Base-by-base conservation (phyloP, 257 asterid species). In the Cinchona pubescens region DNA sequence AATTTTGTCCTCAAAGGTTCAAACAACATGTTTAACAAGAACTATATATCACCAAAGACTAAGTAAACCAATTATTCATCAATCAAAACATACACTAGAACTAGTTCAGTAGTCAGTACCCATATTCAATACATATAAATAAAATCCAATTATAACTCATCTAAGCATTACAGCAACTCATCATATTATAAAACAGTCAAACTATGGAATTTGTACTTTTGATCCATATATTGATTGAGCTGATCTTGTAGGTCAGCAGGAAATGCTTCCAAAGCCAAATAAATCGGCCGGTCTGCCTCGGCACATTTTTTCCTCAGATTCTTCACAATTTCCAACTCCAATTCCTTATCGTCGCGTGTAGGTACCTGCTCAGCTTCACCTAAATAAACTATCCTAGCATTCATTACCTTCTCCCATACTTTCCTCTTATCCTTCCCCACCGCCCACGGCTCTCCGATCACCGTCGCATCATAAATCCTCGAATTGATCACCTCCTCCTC, bases 321-420 rank as follows among this genome's bases (percentile, higher is more conserved):
- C 81, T 85, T 89, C 79, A 92, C 82, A 74, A 92, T 88, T 84
- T 89, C 92, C 64, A 92, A 87, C 91, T 90, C 96, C 88, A 89
- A 51, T 70, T 84, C 94, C 76, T 86, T 89, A 79, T 92, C 98
- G 61, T 92, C 98, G 14, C 86, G 79, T 53, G 75, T 71, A 2
- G 96, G 97, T 73, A 92, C 96, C 79, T 85, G 96, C 84, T 92
- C 97, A 60, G 96, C 97, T 85, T 92, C 97, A 42, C 96, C 98
- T 75, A 92, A 79, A 77, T 88, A 92, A 72, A 92, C 92, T 81
- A 91, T 67, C 76, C 94, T 83, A 77, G 92, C 92, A 82, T 84
- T 88, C 92, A 89, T 87, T 77, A 92, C 76, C 86, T 90, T 92
- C 81, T 90, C 96, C 98, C 94, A 90, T 18, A 85, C 92, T 75